Conservation (phyloP, 768 basidiomycete species). For the Lactarius tabidus region DNA sequence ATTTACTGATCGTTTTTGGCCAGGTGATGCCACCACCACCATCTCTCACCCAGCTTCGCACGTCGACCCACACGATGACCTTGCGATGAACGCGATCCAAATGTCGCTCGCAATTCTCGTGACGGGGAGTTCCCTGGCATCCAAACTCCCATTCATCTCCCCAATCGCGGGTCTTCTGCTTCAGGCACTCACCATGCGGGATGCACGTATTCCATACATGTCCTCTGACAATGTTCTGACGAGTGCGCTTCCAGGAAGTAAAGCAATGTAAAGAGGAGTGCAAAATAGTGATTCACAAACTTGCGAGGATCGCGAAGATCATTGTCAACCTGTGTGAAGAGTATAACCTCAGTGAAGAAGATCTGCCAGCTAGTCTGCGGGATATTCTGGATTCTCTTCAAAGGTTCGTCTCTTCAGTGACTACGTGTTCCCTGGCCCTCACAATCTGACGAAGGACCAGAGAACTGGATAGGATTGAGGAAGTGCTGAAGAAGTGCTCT, state of each 20-base stretch:
- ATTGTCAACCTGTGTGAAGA: background rate
- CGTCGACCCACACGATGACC: background rate
- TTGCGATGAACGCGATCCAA: background rate
- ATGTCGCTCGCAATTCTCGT: background rate
- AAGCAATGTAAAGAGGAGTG: background rate
- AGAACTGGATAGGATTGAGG: background rate
- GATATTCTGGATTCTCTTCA: background rate
- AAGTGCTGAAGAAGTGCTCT: background rate
- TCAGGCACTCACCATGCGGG: background rate
- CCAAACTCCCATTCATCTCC: background rate
- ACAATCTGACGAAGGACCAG: background rate
- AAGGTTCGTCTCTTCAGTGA: background rate
- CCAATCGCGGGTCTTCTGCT: background rate
- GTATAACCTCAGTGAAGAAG: background rate
- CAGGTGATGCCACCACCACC: background rate
- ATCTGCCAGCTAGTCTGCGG: background rate
- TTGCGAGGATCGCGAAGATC: background rate
- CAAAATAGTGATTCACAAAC: background rate
- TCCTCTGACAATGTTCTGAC: background rate
- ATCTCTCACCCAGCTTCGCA: background rate
- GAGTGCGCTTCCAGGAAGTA: background rate
- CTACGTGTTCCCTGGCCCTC: background rate
- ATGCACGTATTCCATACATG: background rate
- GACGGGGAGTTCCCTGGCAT: background rate
- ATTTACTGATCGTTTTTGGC: background rate